phyloP scores from a whole-genome alignment of 2,329 filamentous ascomycete genomes.

The Trichoderma afroharzianum region DNA sequence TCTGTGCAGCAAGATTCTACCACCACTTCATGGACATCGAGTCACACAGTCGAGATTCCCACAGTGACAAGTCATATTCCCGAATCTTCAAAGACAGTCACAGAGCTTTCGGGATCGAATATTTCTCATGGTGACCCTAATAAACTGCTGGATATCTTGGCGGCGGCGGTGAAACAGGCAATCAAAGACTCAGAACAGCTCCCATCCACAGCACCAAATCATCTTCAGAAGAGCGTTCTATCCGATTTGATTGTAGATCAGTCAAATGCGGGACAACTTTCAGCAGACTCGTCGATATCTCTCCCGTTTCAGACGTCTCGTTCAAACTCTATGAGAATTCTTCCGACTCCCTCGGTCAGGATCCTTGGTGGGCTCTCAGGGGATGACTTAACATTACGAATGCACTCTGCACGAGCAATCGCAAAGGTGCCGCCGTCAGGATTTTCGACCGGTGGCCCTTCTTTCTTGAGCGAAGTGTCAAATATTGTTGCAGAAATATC shows the following conservation, averaged over 20 bases:
- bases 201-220: background rate
- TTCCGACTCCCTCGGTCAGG: background rate
- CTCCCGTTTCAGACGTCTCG: background rate
- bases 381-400: background rate
- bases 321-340: background rate
- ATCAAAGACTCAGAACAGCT: background rate
- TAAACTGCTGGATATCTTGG: conserved; percentile 19
- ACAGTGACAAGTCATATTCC: background rate
- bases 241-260: background rate
- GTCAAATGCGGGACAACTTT: background rate
- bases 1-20: background rate
- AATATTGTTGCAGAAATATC: conserved; percentile 21
- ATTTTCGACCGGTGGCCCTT: background rate
- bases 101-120: background rate
- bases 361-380: conserved; percentile 5
- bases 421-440: background rate
- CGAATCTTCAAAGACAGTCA: background rate
- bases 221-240: background rate
- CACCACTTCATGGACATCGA: background rate
- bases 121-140: background rate
- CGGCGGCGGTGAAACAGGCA: conserved; percentile 18
- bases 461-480: conserved; percentile 22
- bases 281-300: background rate
- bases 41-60: background rate
- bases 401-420: background rate